Conservation (phyloP, 2,329 filamentous ascomycete genomes). For the Dactylonectria estremocensis region DNA sequence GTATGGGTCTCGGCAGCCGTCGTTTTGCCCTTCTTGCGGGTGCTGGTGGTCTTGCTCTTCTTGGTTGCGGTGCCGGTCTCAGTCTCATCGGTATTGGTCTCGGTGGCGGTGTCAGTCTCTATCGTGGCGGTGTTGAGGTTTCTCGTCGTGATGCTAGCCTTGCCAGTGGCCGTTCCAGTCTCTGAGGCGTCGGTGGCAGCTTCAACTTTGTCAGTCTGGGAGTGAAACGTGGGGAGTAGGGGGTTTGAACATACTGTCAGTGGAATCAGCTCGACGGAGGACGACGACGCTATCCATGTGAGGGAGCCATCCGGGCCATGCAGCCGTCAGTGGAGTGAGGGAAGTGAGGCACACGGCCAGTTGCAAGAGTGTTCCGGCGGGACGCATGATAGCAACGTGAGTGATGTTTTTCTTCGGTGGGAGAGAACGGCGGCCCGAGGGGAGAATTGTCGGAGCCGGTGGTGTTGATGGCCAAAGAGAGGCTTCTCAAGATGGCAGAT, state of each 20-base stretch:
- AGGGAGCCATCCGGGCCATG: conserved; percentile 71
- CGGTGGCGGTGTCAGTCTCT: not conserved
- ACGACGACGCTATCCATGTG: conserved; percentile 68
- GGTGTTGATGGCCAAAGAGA: conserved; percentile 19
- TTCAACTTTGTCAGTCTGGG: not conserved
- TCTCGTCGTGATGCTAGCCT: conserved; percentile 48
- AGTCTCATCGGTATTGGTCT: conserved; percentile 32
- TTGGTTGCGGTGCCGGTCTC: conserved; percentile 30
- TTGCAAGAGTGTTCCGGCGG: conserved; percentile 62
- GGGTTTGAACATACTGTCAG: conserved; percentile 30
- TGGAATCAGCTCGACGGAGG: conserved; percentile 61
- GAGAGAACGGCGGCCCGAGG: conserved; percentile 11
- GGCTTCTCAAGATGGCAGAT: conserved; percentile 22
- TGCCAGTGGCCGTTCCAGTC: conserved; percentile 40
- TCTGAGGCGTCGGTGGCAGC: conserved; percentile 23
- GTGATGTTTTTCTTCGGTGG: conserved; percentile 9
- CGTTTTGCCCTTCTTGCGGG: conserved; percentile 46
- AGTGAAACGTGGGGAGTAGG: conserved; percentile 20
- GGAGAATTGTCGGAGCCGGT: conserved; percentile 2
- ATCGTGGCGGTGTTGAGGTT: conserved; percentile 41
- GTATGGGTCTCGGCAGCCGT: conserved; percentile 51
- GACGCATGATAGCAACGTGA: conserved; percentile 62
- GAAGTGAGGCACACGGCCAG: conserved; percentile 67
- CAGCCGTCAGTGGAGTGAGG: conserved; percentile 66
- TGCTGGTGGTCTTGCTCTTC: conserved; percentile 41